Evolutionary conservation across 2,329 filamentous ascomycete genomes (phyloP).

Genomic region (Elsinoe perseae): DNA sequence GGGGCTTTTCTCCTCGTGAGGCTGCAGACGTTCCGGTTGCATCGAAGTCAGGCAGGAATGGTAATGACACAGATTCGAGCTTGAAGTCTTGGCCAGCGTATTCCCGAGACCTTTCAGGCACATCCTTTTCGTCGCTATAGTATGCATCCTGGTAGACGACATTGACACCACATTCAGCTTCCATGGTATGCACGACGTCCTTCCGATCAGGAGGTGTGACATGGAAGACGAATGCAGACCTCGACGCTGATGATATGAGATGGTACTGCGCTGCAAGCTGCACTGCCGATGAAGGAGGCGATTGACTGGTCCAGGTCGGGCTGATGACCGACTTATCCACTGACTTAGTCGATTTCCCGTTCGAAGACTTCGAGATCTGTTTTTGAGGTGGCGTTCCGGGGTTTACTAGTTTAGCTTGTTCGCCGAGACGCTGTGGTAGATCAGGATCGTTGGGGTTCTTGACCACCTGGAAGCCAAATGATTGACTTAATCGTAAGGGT

Average conservation of each 20-base stretch:
- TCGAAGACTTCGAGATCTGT: not conserved
- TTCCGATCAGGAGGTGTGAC: slow-evolving; percentile 36
- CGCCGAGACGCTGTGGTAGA: slow-evolving; percentile 58
- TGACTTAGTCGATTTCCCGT: not conserved
- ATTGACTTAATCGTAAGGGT: slow-evolving; percentile 15
- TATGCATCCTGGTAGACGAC: slow-evolving; percentile 78
- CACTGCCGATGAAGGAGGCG: not conserved
- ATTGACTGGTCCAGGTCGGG: not conserved
- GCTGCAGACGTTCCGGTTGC: slow-evolving; percentile 50
- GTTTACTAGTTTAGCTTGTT: slow-evolving; percentile 47
- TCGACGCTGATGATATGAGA: not conserved
- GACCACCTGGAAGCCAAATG: slow-evolving; percentile 62
- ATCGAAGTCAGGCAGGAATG: slow-evolving; percentile 72
- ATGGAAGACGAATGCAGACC: slow-evolving; percentile 30
- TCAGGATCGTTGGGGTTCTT: slow-evolving; percentile 64
- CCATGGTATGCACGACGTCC: slow-evolving; percentile 50
- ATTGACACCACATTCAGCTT: slow-evolving; percentile 51
- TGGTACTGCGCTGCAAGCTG: not conserved
- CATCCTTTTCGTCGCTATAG: slow-evolving; percentile 76
- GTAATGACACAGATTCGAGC: slow-evolving; percentile 64
- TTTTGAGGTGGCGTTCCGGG: slow-evolving; percentile 29
- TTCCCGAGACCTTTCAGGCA: slow-evolving; percentile 67
- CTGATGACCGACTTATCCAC: slow-evolving; percentile 5
- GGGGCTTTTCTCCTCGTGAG: slow-evolving; percentile 47
- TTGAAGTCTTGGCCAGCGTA: slow-evolving; percentile 85